A percentile compares a stretch with the other conserved stretches of the same genome.
Conservation (phyloP, 1,284 basidiomycete species). For the Rhodotorula glutinis region DNA sequence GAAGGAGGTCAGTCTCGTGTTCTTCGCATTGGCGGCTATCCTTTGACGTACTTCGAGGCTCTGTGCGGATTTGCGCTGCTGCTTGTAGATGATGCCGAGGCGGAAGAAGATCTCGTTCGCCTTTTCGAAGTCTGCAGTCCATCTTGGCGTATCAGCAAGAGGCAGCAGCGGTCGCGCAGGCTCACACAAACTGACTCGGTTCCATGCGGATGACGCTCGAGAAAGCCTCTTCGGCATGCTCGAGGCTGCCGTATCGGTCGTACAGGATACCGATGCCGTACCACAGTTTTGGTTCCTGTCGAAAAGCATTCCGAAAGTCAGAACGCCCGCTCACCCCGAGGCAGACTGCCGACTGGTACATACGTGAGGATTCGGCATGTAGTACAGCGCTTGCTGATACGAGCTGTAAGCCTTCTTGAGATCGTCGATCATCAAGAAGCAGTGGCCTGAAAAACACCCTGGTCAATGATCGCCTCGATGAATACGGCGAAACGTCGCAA, state of each 20-base stretch:
- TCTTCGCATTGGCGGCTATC: constrained; percentile 4
- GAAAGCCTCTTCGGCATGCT: constrained; percentile 98
- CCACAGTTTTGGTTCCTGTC: constrained; percentile 98
- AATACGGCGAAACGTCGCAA: background rate
- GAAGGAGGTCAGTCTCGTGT: constrained; percentile 17
- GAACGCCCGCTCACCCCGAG: background rate
- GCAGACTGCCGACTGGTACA: constrained; percentile 9
- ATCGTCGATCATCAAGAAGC: constrained; percentile 99
- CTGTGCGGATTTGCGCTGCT: constrained; percentile 86
- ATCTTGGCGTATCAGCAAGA: background rate
- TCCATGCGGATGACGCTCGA: constrained; percentile 95
- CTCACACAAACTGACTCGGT: constrained; percentile 61
- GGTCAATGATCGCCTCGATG: too few species aligned
- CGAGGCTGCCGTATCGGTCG: constrained; percentile 94
- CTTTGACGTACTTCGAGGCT: constrained; percentile 60
- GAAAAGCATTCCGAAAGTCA: constrained; percentile 40
- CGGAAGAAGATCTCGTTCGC: constrained; percentile 98
- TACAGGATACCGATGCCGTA: constrained; percentile 99
- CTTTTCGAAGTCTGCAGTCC: constrained; percentile 81
- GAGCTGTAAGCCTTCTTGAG: constrained; percentile 97
- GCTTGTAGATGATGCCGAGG: constrained; percentile 98
- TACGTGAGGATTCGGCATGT: constrained; percentile 91
- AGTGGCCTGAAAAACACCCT: constrained; percentile 61
- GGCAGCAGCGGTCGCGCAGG: too few species aligned
- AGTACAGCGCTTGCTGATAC: constrained; percentile 96